These are phyloP conservation scores for Pouteria campechiana DNA, from an alignment of 179 eudicot genomes.

Conservation along the genomic window DNA sequence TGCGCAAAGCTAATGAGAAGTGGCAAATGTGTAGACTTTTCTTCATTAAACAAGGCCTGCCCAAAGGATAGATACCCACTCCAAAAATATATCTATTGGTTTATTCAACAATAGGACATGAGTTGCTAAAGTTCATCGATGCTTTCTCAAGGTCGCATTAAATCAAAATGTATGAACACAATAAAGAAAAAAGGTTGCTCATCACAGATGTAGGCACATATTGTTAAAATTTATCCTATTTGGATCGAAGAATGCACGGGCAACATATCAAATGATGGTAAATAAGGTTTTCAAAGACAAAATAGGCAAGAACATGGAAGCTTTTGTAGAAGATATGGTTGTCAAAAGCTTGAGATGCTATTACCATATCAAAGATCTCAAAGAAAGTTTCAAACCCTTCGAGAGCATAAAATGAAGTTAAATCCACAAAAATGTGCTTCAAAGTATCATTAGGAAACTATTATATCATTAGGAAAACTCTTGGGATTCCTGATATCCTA, in stretches of 20 bases:
- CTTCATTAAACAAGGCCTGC: background rate
- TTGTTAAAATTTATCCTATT: background rate
- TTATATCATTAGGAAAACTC: too few species aligned
- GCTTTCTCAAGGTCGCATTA: background rate
- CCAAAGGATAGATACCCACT: background rate
- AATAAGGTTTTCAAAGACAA: background rate
- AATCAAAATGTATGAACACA: background rate
- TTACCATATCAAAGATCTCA: too few species aligned
- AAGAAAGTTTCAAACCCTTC: background rate
- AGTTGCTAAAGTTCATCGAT: background rate
- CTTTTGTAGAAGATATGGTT: too few species aligned
- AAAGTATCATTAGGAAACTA: background rate
- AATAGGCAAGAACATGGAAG: background rate
- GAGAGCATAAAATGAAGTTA: background rate
- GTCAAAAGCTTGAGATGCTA: too few species aligned
- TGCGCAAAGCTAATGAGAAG: too few species aligned
- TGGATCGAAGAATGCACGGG: too few species aligned
- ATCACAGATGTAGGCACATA: background rate
- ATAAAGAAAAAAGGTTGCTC: background rate
- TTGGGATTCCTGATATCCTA: too few species aligned
- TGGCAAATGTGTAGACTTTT: background rate
- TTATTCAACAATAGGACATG: background rate
- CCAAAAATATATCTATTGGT: background rate
- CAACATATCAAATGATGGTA: background rate
- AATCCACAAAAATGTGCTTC: background rate